Percentiles rank a stretch among this genome's conserved stretches.
These are phyloP conservation scores for bread wheat (Triticum aestivum) DNA, from an alignment of 176 grass and related monocot genomes.

Conservation along the genomic window IWGSC_CS_RefSeq_v2.1 NC_057801.1:407430580-407431079, in stretches of 20 bases:
- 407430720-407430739: constrained; percentile 1
- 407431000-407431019: neutral
- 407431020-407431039: neutral
- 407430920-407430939: no score
- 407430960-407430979: neutral
- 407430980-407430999: constrained; percentile 35
- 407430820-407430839: no score
- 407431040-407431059: constrained; percentile 92
- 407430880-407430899: no score
- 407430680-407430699: neutral
- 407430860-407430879: no score
- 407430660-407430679: neutral
- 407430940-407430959: neutral
- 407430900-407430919: no score
- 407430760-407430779: neutral
- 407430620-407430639: constrained; percentile 87
- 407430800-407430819: no score
- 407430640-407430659: constrained; percentile 58
- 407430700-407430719: constrained; percentile 2
- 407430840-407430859: no score
- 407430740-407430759: neutral
- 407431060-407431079: constrained; percentile 73
- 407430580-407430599: constrained; percentile 74
- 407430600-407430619: constrained; percentile 74
- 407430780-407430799: neutral